These are phyloP conservation scores for Zymoseptoria pseudotritici DNA, from an alignment of 2,329 filamentous ascomycete genomes.

Conservation along the genomic window DNA sequence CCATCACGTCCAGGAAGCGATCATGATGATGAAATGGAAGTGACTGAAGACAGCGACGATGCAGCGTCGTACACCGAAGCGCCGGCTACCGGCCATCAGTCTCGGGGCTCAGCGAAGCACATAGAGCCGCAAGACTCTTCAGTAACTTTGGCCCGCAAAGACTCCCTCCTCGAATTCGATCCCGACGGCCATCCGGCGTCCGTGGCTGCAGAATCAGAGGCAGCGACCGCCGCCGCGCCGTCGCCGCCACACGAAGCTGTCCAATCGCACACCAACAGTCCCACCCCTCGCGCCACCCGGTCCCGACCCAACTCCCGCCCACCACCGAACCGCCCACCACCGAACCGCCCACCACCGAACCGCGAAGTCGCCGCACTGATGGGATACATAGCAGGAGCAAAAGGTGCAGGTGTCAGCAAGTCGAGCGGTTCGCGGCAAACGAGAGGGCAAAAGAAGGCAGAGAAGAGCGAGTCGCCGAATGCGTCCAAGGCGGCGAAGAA, in stretches of 20 bases:
- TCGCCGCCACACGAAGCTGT: background rate
- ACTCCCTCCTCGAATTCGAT: background rate
- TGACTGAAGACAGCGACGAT: background rate
- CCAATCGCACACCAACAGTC: background rate
- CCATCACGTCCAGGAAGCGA: background rate
- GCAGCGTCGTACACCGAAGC: background rate
- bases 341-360: background rate
- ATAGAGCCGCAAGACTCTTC: background rate
- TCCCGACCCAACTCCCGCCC: background rate
- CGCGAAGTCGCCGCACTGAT: background rate
- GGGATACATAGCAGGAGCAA: background rate
- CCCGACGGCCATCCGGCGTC: background rate
- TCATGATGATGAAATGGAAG: background rate
- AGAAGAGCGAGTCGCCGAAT: conserved; percentile 6
- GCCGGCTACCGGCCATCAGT: background rate
- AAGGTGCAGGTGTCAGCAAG: background rate
- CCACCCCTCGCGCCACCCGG: background rate
- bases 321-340: background rate
- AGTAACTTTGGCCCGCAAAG: background rate
- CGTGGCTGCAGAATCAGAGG: background rate
- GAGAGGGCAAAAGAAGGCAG: conserved; percentile 6
- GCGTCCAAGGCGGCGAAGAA: conserved; percentile 10
- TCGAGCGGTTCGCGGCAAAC: conserved; percentile 10
- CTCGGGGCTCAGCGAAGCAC: background rate
- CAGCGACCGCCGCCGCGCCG: background rate